These are phyloP conservation scores for Arthrocladium fulminans DNA, from an alignment of 2,329 filamentous ascomycete genomes.

Conservation along the genomic window DNA sequence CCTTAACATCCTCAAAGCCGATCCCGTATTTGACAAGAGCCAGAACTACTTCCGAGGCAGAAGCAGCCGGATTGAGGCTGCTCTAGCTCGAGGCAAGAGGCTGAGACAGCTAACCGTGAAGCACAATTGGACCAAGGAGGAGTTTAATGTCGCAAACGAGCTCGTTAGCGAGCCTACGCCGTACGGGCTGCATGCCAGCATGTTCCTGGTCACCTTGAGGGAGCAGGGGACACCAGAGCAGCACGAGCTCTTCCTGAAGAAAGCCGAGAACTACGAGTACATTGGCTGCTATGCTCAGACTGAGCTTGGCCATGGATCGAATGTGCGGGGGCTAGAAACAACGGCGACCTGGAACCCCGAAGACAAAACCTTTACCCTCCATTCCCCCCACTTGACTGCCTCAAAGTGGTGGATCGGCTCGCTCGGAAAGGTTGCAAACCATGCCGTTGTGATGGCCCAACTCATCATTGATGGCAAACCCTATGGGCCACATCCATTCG, in stretches of 20 bases:
- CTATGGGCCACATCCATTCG: conserved; percentile 68
- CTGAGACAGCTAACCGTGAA: conserved; percentile 57
- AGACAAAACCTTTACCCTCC: conserved; percentile 65
- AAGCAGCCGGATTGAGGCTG: conserved; percentile 58
- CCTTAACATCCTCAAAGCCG: conserved; percentile 54
- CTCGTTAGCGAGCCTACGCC: conserved; percentile 65
- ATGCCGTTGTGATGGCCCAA: conserved; percentile 72
- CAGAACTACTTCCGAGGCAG: conserved; percentile 68
- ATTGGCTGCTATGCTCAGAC: conserved; percentile 77
- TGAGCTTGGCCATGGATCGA: conserved; percentile 69
- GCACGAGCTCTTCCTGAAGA: conserved; percentile 62
- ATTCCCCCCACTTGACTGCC: conserved; percentile 64
- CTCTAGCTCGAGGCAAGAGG: conserved; percentile 62
- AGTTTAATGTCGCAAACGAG: conserved; percentile 56
- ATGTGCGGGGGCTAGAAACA: conserved; percentile 64
- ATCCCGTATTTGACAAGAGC: conserved; percentile 68
- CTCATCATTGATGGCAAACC: conserved; percentile 59
- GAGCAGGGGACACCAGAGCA: conserved; percentile 67
- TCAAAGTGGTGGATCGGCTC: conserved; percentile 84
- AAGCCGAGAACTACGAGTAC: conserved; percentile 59
- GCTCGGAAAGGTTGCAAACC: conserved; percentile 64
- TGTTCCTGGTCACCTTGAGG: conserved; percentile 61
- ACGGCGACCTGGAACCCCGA: conserved; percentile 64
- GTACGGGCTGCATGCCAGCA: conserved; percentile 62
- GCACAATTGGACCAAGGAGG: conserved; percentile 59